Evolutionary conservation across 768 basidiomycete species (phyloP).

Genomic region (Royoungia palumana): DNA sequence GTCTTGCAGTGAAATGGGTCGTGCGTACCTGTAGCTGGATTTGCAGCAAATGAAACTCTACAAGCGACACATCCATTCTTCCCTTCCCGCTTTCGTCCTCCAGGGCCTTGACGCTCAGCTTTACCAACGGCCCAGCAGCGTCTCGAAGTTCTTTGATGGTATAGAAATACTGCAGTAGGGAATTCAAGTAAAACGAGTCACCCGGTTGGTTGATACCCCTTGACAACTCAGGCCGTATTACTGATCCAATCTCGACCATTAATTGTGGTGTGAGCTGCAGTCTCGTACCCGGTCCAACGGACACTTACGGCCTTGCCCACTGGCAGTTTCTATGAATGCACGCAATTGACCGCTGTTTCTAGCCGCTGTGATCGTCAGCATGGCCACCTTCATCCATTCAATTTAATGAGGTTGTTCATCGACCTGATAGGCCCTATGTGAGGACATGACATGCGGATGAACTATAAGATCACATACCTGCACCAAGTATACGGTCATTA

Average conservation of each 20-base stretch:
- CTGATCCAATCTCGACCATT: constrained; percentile 62
- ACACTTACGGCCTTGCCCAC: constrained; percentile 75
- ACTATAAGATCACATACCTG: constrained; percentile 44
- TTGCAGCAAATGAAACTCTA: constrained; percentile 86
- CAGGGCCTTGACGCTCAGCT: constrained; percentile 49
- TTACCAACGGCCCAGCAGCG: constrained; percentile 62
- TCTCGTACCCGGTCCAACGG: no score
- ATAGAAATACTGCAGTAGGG: constrained; percentile 82
- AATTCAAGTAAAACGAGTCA: constrained; percentile 86
- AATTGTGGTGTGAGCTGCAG: constrained; percentile 6
- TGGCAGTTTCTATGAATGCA: constrained; percentile 56
- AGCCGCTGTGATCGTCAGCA: constrained; percentile 72
- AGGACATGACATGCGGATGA: constrained; percentile 2
- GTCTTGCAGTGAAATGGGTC: no score
- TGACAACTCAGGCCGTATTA: constrained; percentile 64
- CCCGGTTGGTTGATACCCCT: constrained; percentile 86
- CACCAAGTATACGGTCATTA: constrained; percentile 69
- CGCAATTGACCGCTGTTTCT: constrained; percentile 70
- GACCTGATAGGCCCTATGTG: constrained; percentile 41
- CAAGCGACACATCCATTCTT: constrained; percentile 80
- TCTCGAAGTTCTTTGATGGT: constrained; percentile 87
- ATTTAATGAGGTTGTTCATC: constrained; percentile 66
- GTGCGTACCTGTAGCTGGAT: constrained; percentile 86
- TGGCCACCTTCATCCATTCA: constrained; percentile 70
- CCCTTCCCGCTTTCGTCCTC: constrained; percentile 78